These are phyloP conservation scores for Phytophthora citricola DNA, from an alignment of 352 stramenopile genomes.

Conservation along the genomic window DNA sequence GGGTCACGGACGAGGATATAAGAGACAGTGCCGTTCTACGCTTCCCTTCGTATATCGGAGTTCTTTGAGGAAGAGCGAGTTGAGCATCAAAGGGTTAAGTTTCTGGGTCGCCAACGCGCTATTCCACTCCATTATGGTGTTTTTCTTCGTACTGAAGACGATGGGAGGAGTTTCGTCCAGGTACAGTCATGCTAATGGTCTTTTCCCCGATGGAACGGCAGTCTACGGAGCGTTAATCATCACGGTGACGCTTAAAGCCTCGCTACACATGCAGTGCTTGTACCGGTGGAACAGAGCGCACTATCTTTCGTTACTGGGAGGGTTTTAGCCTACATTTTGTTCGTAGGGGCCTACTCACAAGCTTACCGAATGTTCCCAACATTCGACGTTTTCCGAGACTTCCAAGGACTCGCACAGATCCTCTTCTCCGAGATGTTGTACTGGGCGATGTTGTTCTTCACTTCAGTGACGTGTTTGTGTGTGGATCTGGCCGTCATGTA, in stretches of 20 bases:
- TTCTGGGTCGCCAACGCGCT: conserved; percentile 81
- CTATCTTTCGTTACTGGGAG: conserved; percentile 74
- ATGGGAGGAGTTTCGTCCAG: conserved; percentile 49
- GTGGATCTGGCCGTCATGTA: conserved; percentile 78
- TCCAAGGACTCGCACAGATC: conserved; percentile 64
- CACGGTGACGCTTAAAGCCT: conserved; percentile 76
- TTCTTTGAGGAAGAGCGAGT: conserved; percentile 62
- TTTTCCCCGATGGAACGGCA: conserved; percentile 78
- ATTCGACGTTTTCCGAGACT: conserved; percentile 82
- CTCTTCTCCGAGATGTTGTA: conserved; percentile 64
- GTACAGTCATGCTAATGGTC: conserved; percentile 55
- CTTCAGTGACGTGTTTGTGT: conserved; percentile 63
- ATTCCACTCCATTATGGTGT: conserved; percentile 76
- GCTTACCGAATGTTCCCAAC: conserved; percentile 63
- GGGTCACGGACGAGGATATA: conserved; percentile 87
- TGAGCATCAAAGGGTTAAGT: conserved; percentile 64
- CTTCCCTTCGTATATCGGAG: conserved; percentile 84
- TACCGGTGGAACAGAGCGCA: conserved; percentile 79
- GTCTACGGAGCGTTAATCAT: conserved; percentile 86
- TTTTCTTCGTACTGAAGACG: conserved; percentile 64
- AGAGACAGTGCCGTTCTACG: conserved; percentile 68
- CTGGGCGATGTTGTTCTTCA: conserved; percentile 74
- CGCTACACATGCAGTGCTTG: conserved; percentile 77
- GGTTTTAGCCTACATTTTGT: conserved; percentile 73
- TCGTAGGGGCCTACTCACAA: conserved; percentile 74